Evolutionary conservation across 305 asterid genomes (phyloP).

Genomic region (Fraxinus velutina): DNA sequence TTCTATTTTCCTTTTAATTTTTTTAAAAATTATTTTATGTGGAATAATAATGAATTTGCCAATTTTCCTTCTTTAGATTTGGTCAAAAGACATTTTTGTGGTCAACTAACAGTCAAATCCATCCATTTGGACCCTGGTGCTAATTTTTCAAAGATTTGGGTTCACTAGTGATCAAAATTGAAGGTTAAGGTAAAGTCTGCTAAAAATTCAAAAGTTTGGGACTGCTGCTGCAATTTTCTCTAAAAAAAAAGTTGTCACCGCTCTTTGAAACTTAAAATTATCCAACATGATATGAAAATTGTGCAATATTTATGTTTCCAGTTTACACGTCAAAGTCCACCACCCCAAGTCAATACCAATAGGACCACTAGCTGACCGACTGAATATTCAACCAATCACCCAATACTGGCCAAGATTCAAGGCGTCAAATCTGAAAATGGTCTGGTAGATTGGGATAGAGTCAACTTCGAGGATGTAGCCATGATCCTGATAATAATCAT

Average conservation of each 20-base stretch:
- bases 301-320: neutral
- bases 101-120: too few relatives aligned
- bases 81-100: too few relatives aligned
- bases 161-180: too few relatives aligned
- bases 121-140: too few relatives aligned
- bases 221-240: too few relatives aligned
- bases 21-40: too few relatives aligned
- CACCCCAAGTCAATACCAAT: neutral
- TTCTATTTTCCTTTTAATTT: too few relatives aligned
- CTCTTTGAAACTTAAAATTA: neutral
- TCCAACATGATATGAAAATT: neutral
- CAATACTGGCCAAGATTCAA: neutral
- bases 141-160: too few relatives aligned
- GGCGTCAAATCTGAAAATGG: neutral
- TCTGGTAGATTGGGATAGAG: neutral
- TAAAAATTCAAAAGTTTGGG: too few relatives aligned
- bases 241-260: neutral
- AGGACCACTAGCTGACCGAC: neutral
- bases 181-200: too few relatives aligned
- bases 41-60: too few relatives aligned
- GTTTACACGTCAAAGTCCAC: neutral
- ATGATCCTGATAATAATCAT: neutral
- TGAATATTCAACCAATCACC: neutral
- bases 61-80: too few relatives aligned
- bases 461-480: neutral